Base-by-base conservation (phyloP, 352 stramenopile genomes). In the Aphanomyces stellatus region DNA sequence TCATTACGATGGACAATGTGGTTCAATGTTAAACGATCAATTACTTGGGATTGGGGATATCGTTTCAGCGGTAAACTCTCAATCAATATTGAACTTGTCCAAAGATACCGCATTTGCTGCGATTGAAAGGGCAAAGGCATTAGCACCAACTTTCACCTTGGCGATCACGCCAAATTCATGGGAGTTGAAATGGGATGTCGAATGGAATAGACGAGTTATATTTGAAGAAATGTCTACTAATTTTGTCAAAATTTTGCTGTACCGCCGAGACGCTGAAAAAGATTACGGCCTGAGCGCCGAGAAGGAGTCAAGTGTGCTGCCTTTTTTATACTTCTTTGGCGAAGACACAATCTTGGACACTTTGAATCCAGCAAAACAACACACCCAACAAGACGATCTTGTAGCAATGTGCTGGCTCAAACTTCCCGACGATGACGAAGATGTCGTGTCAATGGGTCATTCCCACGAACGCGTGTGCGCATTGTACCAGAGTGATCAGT, bases 311-410 rank as follows among this genome's bases (percentile, higher is more conserved):
- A 94, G 85, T 69, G 85, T 94, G 17, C 81, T 94, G 31, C 85
- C 85, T 2, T 94, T 94, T 65, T 69, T 94, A 24, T 94, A 94
- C 57, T 94, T 94, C 69, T 94, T 94, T 60, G 85, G 85, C 6
- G 85, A 94, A 24, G 85, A 94, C 62, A 75, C 76, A 19, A 94
- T 87, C 70, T 90, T 94, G 83, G 85, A 94, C 60, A 81, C 90
- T 69, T 70, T 94, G 35, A 83, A 94, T 60, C 85, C 91, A 65
- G 90, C 81, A 72, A 92, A 91, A 56, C 82, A 91, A 65, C 83
- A 94, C 48, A 87, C 80, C 8, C 79, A 85, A 3, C 90, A 90
- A 37, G 85, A 94, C 37, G 74, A 77, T 46, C 73, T 94, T 15
- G 51, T 94, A 17, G 85, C 82, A 8, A 82, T 92, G 64, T 89